Evolutionary conservation across 352 stramenopile genomes (phyloP).

Genomic region (Globisporangium lucens): DNA sequence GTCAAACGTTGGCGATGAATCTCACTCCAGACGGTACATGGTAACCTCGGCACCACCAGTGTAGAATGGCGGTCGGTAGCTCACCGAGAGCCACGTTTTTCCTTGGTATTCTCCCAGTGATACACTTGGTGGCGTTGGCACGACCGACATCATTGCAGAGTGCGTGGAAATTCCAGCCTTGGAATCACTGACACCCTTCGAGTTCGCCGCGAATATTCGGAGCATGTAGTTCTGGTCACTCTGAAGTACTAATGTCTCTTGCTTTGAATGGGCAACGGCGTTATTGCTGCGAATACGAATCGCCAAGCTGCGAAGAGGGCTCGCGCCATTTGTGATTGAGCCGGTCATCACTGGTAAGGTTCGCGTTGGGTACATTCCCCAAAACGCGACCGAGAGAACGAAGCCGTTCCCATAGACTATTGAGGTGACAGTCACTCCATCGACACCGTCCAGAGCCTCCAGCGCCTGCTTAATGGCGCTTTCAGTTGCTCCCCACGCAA

Average conservation of each 20-base stretch:
- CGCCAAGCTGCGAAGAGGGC: slow-evolving; percentile 23
- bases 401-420: slow-evolving; percentile 45
- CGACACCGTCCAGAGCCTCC: slow-evolving; percentile 42
- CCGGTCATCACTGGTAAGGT: slow-evolving; percentile 45
- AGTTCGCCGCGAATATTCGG: slow-evolving; percentile 63
- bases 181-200: slow-evolving; percentile 48
- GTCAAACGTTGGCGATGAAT: slow-evolving; percentile 80
- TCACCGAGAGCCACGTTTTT: slow-evolving; percentile 67
- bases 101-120: slow-evolving; percentile 77
- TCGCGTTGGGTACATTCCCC: slow-evolving; percentile 63
- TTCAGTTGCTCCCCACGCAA: slow-evolving; percentile 37
- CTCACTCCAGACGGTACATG: slow-evolving; percentile 92
- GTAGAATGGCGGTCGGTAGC: slow-evolving; percentile 82
- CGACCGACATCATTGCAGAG: slow-evolving; percentile 53
- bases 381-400: slow-evolving; percentile 86
- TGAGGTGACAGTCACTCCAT: slow-evolving; percentile 52
- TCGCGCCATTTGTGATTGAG: slow-evolving; percentile 21
- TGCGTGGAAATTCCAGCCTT: slow-evolving; percentile 28
- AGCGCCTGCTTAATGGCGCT: slow-evolving; percentile 36
- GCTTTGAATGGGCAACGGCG: slow-evolving; percentile 48
- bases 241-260: slow-evolving; percentile 50
- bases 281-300: slow-evolving; percentile 48
- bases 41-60: slow-evolving; percentile 87
- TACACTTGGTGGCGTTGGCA: slow-evolving; percentile 73
- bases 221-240: slow-evolving; percentile 49